Evolutionary conservation across 2,329 filamentous ascomycete species (phyloP), one percentile per base, ranked within the genome.

Genomic region (Thielaviopsis punctulata): DNA sequence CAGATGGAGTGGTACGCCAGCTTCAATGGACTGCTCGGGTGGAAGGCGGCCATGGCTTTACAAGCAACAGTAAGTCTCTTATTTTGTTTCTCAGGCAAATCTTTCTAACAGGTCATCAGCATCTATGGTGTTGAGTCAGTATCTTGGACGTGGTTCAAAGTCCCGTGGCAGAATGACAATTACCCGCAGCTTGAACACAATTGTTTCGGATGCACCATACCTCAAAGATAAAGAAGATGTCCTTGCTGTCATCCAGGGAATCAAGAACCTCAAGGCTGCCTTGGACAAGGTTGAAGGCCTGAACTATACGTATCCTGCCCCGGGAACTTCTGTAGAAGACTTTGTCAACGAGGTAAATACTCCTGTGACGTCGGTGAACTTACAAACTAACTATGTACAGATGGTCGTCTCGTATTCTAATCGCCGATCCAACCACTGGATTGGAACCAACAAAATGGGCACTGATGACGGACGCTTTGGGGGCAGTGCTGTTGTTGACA

Each of bases 1-100:
- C 65, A 2, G 80, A 85, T 58, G 77, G 77, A 23, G 73, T 79
- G 52, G 71, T 73, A 8, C 72, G 80, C 46, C 76, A 81, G 58
- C 66, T 83, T 18, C 80, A 84, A 61, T 84, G 76, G 70, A 83
- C 79, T 9, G 73, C 78, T 44, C 73, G 80, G 57, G 77, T 82
- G 23, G 79, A 82, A 57, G 73, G 71, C 24, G 72, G 73, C 39
- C 68, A 71, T 45, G 71, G 68, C 51, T 58, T 59, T 19, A 46
- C 56, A 1, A 60, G 62, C 41, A 61, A 58, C 39, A 58, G 64
- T 66, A 60, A 57, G 64, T 63, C 6, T 12, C 8, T 8, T 10
- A n/a, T 27, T 8, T 15, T 6, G 22, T 44, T 4, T 15, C n/a
- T 9, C 12, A 27, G 12, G 10, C 8, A 23, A 12, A 19, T 18